Evolutionary conservation across 345 rosid genomes (phyloP).

Genomic region (Hibiscus tridactylites): DNA sequence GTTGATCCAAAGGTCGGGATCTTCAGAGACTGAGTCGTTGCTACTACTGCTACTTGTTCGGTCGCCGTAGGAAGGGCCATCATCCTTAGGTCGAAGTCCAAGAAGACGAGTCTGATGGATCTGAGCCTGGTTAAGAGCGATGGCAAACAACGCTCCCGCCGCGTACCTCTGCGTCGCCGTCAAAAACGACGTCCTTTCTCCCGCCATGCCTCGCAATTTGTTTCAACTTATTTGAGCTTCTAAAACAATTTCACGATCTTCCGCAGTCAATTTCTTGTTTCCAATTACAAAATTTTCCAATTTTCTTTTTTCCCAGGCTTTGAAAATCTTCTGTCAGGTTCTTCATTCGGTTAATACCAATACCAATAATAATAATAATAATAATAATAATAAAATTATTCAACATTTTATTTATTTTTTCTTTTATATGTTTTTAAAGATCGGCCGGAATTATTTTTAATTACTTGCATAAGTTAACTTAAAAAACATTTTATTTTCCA

Average conservation of each 20-base stretch:
- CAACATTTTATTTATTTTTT: too few species aligned
- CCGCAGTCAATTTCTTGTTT: neutral
- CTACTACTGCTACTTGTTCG: slow-evolving; percentile 39
- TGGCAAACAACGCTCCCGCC: slow-evolving; percentile 69
- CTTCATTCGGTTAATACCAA: neutral
- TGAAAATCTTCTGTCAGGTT: neutral
- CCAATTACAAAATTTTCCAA: neutral
- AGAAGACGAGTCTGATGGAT: slow-evolving; percentile 67
- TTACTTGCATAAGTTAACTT: too few species aligned
- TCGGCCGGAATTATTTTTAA: too few species aligned
- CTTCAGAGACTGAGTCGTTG: slow-evolving; percentile 70
- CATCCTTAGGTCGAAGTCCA: slow-evolving; percentile 32
- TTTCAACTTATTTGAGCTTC: neutral
- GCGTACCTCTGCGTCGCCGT: slow-evolving; percentile 70
- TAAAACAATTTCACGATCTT: neutral
- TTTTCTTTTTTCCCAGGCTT: neutral
- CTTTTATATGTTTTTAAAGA: too few species aligned
- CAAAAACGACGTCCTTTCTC: slow-evolving; percentile 38
- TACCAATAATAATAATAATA: neutral
- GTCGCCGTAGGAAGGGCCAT: slow-evolving; percentile 27
- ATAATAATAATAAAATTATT: neutral
- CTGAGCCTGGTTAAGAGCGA: slow-evolving; percentile 85
- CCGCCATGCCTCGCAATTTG: neutral
- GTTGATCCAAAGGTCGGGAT: slow-evolving; percentile 80
- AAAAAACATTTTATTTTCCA: too few species aligned